phyloP scores from a whole-genome alignment of 2,329 filamentous ascomycete species.

The Aspergillus texensis region DNA sequence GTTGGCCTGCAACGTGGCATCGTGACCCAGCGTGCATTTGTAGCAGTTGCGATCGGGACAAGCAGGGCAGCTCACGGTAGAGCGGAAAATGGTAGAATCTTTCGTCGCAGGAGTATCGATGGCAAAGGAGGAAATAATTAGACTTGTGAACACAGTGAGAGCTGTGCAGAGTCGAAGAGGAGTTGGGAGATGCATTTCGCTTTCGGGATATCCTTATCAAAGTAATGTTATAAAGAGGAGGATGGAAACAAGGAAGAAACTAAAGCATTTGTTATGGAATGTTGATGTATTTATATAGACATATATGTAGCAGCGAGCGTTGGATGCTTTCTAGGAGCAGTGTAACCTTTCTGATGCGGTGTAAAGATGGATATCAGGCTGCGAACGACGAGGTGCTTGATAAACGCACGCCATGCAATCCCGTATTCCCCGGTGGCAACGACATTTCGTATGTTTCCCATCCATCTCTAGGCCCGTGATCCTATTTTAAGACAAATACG shows the following conservation, averaged over 20 bases:
- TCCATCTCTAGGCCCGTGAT: background rate
- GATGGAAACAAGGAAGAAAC: accelerated
- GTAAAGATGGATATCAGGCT: background rate
- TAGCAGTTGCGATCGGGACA: conserved; percentile 18
- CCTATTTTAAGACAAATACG: background rate
- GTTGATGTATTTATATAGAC: too few species aligned
- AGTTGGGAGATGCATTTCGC: background rate
- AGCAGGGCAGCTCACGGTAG: conserved; percentile 12
- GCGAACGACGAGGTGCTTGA: background rate
- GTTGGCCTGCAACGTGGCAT: conserved; percentile 11
- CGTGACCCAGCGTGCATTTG: conserved; percentile 14
- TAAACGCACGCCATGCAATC: background rate
- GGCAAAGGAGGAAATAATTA: background rate
- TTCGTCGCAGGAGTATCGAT: conserved; percentile 12
- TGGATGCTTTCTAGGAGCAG: background rate
- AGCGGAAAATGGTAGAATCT: conserved; percentile 19
- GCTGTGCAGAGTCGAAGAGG: background rate
- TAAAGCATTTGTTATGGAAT: accelerated
- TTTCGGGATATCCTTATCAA: background rate
- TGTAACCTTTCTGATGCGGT: background rate
- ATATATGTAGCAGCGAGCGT: too few species aligned
- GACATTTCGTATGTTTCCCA: background rate
- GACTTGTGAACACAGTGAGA: background rate
- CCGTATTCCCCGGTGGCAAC: background rate
- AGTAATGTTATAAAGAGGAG: background rate